Base-by-base conservation (phyloP, 805 yeast genomes). In the Myxozyma neglecta region DNA sequence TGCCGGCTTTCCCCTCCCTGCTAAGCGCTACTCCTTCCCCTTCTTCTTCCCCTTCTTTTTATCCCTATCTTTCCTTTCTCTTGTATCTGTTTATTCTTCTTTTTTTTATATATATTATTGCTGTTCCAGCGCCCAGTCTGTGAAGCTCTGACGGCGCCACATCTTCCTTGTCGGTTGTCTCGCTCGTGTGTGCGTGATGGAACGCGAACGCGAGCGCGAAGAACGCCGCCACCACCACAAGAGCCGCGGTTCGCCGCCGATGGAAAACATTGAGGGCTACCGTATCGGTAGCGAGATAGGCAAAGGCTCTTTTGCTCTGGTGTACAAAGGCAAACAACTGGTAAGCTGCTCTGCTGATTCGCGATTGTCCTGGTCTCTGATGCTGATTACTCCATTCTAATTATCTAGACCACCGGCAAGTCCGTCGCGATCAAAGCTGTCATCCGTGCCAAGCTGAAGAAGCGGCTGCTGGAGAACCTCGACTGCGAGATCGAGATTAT, bases 271-370 rank as follows among this genome's bases (percentile, higher is more conserved):
- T 11, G 86, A 85, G 6, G 73, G 75, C 54, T 86, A 84, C 70
- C 75, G 79, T 24, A 78, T 86, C n/a, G 90, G 90, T 29, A 83
- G 86, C 18, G 96, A 91, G 73, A 93, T 94, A 57, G 99, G 99
- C 29, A 85, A 89, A 70, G 99, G 99, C 39, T 89, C 96, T 8
- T 94, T 94, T 78, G 99, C 99, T 69, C 88, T 87, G 64, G 99
- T 94, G 32, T 93, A 89, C 78, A 91, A 90, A 75, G 97, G 97
- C 56, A 79, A 81, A 60, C 80, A 86, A 69, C 74, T 77, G 49
- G 72, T 71, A 58, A 50, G 73, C 62, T 5, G 29, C 14, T 65
- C 29, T 24, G 24, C 13, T 14, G 29, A n/a, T 16, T 13, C 14
- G 6, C 35, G 35, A 20, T 45, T 29, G 13, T 8, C 14, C 20